Conservation (phyloP, 2,329 filamentous ascomycete species). For the Pseudopithomyces maydicus region DNA sequence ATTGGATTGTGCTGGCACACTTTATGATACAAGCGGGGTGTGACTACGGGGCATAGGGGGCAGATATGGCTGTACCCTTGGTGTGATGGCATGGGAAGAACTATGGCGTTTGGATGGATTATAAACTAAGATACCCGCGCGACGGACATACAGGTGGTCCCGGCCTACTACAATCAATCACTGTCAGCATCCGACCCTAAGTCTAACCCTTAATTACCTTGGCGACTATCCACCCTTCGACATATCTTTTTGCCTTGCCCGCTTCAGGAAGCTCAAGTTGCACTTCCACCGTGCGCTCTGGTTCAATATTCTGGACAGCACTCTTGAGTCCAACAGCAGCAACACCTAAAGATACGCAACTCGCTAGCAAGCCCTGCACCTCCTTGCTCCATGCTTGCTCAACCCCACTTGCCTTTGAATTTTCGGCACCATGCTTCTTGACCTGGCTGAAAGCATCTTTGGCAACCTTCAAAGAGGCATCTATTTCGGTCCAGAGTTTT, state of each 20-base stretch:
- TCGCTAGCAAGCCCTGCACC: conserved; percentile 33
- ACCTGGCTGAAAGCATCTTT: conserved; percentile 41
- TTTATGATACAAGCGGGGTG: not conserved
- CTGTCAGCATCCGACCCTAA: too few species aligned
- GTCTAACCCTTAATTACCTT: conserved; percentile 37
- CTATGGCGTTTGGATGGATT: conserved; percentile 2
- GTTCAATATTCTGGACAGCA: conserved; percentile 13
- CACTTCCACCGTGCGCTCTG: conserved; percentile 20
- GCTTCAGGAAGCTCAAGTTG: conserved; percentile 44
- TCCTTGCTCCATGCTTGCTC: conserved; percentile 46
- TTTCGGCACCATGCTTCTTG: conserved; percentile 43
- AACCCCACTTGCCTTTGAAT: conserved; percentile 43
- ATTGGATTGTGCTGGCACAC: not conserved
- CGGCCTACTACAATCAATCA: not conserved
- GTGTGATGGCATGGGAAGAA: not conserved
- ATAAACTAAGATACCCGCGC: conserved; percentile 5
- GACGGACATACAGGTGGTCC: not conserved
- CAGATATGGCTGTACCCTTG: not conserved
- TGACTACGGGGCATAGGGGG: not conserved
- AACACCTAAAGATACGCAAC: conserved; percentile 41
- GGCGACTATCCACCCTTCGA: conserved; percentile 54
- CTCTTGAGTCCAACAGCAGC: conserved; percentile 31
- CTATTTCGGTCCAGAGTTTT: conserved; percentile 31
- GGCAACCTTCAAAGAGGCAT: conserved; percentile 36
- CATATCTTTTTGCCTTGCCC: conserved; percentile 47